Evolutionary conservation across 306 rosid genomes (phyloP).

Genomic region (Abrus pulchellus): DNA sequence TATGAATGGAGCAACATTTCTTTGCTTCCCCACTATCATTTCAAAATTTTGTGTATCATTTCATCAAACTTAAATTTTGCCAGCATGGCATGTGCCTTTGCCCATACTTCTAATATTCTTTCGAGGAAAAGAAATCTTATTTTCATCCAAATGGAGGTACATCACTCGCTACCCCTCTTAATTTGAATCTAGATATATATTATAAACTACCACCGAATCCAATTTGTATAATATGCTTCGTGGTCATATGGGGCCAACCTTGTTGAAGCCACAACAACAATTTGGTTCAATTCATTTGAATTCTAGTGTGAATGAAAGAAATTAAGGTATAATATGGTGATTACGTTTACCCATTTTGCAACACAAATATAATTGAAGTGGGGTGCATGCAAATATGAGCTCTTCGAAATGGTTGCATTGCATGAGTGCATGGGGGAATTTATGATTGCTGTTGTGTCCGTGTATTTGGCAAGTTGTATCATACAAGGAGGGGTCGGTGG

Average conservation of each 20-base stretch:
- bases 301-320: constrained; percentile 1
- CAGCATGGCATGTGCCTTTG: constrained; percentile 68
- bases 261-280: constrained; percentile 37
- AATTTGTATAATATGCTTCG: background rate
- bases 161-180: background rate
- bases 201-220: background rate
- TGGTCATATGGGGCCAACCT: constrained; percentile 34
- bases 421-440: constrained; percentile 52
- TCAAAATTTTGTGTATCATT: constrained; percentile 40
- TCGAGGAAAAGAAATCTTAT: constrained; percentile 20
- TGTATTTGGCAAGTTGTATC: constrained; percentile 37
- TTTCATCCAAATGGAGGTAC: constrained; percentile 16
- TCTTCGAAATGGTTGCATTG: constrained; percentile 48
- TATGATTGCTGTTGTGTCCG: constrained; percentile 44
- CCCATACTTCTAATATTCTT: constrained; percentile 63
- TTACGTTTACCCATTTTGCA: constrained; percentile 46
- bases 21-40: constrained; percentile 52
- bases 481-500: constrained; percentile 49
- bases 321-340: constrained; percentile 34
- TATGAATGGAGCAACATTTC: constrained; percentile 54
- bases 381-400: constrained; percentile 42
- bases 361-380: constrained; percentile 45
- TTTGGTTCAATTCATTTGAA: constrained; percentile 31
- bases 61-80: constrained; percentile 41
- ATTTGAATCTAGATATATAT: background rate